A percentile compares a stretch with the other conserved stretches of the same genome.
Conservation (phyloP, 306 rosid genomes). For the Vigna unguiculata region DNA sequence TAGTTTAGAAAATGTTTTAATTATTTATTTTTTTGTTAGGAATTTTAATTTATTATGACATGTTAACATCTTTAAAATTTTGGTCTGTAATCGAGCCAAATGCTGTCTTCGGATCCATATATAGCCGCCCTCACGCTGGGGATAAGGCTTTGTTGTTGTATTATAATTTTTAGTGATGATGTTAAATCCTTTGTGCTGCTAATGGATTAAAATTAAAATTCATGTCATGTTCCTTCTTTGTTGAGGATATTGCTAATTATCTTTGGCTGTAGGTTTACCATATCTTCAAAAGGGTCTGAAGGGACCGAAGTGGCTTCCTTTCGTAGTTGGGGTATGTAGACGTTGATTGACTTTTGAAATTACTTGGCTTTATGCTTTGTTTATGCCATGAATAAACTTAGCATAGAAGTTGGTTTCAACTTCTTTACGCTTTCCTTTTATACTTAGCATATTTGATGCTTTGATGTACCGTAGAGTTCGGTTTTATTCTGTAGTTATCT, state of each 20-base stretch:
- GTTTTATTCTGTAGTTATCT: slow-evolving; percentile 36
- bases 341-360: slow-evolving; percentile 19
- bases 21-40: not conserved
- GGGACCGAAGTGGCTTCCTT: slow-evolving; percentile 99
- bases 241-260: slow-evolving; percentile 43
- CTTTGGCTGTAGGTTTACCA: slow-evolving; percentile 74
- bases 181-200: not conserved
- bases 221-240: not conserved
- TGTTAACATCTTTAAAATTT: not conserved
- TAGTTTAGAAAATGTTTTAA: slow-evolving; percentile 4
- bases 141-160: not conserved
- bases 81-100: not conserved
- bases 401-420: slow-evolving; percentile 36
- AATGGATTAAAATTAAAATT: not conserved
- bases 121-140: not conserved
- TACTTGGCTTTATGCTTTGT: slow-evolving; percentile 9
- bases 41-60: not conserved
- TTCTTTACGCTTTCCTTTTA: slow-evolving; percentile 24
- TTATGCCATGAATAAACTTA: slow-evolving; percentile 17
- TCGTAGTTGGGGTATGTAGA: slow-evolving; percentile 80
- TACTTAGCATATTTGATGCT: not conserved
- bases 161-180: slow-evolving; percentile 14
- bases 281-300: slow-evolving; percentile 77
- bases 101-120: not conserved
- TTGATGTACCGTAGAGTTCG: slow-evolving; percentile 15